A percentile compares a stretch with the other conserved stretches of the same genome.
Conservation (phyloP, 768 basidiomycete species). For the Tricholoma flavovirens region DNA sequence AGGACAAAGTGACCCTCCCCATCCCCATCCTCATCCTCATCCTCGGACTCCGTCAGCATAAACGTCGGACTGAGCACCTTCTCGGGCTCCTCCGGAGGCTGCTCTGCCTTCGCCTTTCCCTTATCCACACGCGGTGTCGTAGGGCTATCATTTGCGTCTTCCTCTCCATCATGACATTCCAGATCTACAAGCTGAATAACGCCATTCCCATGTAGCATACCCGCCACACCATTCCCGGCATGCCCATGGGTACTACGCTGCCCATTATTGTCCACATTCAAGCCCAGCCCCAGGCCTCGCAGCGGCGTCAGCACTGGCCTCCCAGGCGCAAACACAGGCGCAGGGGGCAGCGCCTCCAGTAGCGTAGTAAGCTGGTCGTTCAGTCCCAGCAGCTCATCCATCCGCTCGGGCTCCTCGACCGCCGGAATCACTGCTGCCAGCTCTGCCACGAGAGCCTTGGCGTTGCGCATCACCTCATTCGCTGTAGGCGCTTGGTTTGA, state of each 20-base stretch:
- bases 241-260: constrained; percentile 5
- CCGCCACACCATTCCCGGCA: not conserved
- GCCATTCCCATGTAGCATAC: constrained; percentile 10
- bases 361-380: constrained; percentile 66
- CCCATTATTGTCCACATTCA: constrained; percentile 7
- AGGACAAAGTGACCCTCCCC: constrained; percentile 32
- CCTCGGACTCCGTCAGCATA: constrained; percentile 37
- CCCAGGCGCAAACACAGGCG: constrained; percentile 4
- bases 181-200: not conserved
- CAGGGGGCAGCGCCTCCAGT: constrained; percentile 43
- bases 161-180: constrained; percentile 9
- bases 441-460: constrained; percentile 47
- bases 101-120: constrained; percentile 69
- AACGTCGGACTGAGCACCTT: constrained; percentile 69
- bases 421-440: constrained; percentile 49
- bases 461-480: constrained; percentile 37
- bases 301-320: constrained; percentile 34
- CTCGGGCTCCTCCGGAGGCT: constrained; percentile 62
- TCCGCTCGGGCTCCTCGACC: constrained; percentile 49
- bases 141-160: constrained; percentile 32
- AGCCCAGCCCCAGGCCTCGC: constrained; percentile 39
- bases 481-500: constrained; percentile 15
- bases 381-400: constrained; percentile 64
- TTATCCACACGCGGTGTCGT: constrained; percentile 69
- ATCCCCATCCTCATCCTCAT: constrained; percentile 49